A percentile compares a stretch with the other conserved stretches of the same genome.
phyloP scores from a whole-genome alignment of 306 rosid genomes.

The Gleditsia sinensis region DNA sequence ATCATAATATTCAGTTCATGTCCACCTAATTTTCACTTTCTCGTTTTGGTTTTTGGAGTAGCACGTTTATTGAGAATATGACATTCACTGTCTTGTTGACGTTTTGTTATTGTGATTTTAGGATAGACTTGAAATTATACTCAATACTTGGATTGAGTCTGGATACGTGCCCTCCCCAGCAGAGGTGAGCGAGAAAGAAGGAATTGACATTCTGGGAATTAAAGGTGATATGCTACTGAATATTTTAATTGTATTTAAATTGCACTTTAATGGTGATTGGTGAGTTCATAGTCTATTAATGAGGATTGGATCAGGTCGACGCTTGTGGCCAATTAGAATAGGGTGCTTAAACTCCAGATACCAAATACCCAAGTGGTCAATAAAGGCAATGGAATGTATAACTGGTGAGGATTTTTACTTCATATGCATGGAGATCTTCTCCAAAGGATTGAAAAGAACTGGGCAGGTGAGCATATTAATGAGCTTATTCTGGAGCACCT shows the following conservation, averaged over 20 bases:
- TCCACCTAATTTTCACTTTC: background rate
- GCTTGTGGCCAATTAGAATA: slow-evolving; percentile 73
- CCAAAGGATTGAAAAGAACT: slow-evolving; percentile 46
- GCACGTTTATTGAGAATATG: background rate
- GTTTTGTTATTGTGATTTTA: slow-evolving; percentile 40
- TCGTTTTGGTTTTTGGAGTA: background rate
- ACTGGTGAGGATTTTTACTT: slow-evolving; percentile 62
- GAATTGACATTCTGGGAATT: slow-evolving; percentile 59
- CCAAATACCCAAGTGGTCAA: slow-evolving; percentile 66
- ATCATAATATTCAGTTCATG: background rate
- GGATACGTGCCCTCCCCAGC: slow-evolving; percentile 82
- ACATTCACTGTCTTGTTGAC: slow-evolving; percentile 25
- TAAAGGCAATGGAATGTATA: slow-evolving; percentile 59
- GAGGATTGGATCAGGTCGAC: slow-evolving; percentile 54
- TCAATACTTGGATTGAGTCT: slow-evolving; percentile 74
- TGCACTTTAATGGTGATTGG: background rate
- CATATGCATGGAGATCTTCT: slow-evolving; percentile 56
- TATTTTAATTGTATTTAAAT: slow-evolving; percentile 15
- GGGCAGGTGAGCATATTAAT: slow-evolving; percentile 46
- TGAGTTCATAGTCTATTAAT: slow-evolving; percentile 30
- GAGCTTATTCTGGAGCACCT: background rate
- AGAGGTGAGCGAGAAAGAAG: slow-evolving; percentile 84
- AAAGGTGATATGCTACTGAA: slow-evolving; percentile 53
- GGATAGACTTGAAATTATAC: slow-evolving; percentile 93
- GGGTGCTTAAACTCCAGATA: slow-evolving; percentile 69